Conservation (phyloP, 1,284 basidiomycete genomes). For the Apiotrichum domesticum region DNA sequence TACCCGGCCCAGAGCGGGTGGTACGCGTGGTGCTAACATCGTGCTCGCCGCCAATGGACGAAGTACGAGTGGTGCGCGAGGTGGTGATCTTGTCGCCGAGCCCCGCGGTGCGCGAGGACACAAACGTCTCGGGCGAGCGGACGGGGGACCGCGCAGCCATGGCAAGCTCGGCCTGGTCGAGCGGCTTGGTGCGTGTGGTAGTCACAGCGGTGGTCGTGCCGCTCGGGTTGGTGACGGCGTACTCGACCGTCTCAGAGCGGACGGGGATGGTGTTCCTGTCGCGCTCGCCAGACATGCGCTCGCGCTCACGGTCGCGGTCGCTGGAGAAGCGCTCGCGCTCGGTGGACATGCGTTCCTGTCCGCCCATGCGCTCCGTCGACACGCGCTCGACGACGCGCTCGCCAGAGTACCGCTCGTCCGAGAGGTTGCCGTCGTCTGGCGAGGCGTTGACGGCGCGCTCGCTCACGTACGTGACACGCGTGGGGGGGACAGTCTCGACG, state of each 20-base stretch:
- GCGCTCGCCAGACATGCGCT: too few species aligned
- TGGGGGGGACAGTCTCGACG: neutral
- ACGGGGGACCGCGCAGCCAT: too few species aligned
- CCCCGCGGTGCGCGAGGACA: too few species aligned
- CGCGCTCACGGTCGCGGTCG: too few species aligned
- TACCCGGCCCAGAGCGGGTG: too few species aligned
- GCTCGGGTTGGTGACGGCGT: neutral
- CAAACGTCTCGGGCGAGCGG: too few species aligned
- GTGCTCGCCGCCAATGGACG: neutral
- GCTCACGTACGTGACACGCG: neutral
- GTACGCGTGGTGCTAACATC: neutral
- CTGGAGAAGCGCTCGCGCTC: too few species aligned
- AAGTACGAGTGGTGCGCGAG: neutral
- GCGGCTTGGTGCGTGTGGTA: neutral
- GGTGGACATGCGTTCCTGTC: too few species aligned
- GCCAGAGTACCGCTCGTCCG: neutral
- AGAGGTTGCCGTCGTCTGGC: neutral
- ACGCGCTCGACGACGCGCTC: too few species aligned
- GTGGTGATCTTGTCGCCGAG: neutral
- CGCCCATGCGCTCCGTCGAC: too few species aligned
- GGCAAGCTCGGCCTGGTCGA: neutral
- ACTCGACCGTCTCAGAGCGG: neutral
- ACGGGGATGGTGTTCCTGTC: neutral
- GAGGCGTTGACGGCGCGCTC: neutral
- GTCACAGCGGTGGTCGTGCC: neutral